Evolutionary conservation across 108 stramenopile genomes (phyloP).

Genomic region (Skeletonema grethae): DNA sequence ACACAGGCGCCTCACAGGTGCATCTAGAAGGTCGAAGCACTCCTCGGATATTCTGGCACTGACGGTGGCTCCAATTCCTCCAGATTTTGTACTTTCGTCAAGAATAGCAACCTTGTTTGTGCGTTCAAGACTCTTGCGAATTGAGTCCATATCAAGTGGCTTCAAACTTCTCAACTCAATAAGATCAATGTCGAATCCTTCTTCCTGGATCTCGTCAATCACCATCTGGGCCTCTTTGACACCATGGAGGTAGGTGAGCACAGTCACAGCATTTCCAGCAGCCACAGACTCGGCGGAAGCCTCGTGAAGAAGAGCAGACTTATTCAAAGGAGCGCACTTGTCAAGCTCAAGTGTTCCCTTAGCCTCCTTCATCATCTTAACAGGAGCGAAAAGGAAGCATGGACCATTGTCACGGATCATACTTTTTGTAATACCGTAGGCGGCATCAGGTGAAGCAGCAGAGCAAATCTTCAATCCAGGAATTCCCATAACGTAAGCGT

Average conservation of each 20-base stretch:
- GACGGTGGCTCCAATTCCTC: slow-evolving; percentile 97
- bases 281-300: slow-evolving; percentile 81
- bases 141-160: slow-evolving; percentile 97
- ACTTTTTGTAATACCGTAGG: slow-evolving; percentile 96
- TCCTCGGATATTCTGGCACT: slow-evolving; percentile 94
- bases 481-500: slow-evolving; percentile 99
- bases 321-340: slow-evolving; percentile 93
- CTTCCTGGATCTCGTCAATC: slow-evolving; percentile 84
- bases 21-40: slow-evolving; percentile 95
- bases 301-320: slow-evolving; percentile 86
- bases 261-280: slow-evolving; percentile 91
- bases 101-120: slow-evolving; percentile 95
- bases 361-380: slow-evolving; percentile 98
- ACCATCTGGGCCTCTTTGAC: slow-evolving; percentile 91
- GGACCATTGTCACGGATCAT: slow-evolving; percentile 99
- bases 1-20: slow-evolving; percentile 94
- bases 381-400: slow-evolving; percentile 97
- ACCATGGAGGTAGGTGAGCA: slow-evolving; percentile 97
- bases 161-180: slow-evolving; percentile 97
- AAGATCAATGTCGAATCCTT: slow-evolving; percentile 95
- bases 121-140: slow-evolving; percentile 76
- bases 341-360: slow-evolving; percentile 91
- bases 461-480: slow-evolving; percentile 99
- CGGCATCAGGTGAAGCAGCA: slow-evolving; percentile 94
- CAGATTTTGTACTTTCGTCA: slow-evolving; percentile 95